Conservation (phyloP, 2,329 filamentous ascomycete genomes). For the Botrytis elliptica region DNA sequence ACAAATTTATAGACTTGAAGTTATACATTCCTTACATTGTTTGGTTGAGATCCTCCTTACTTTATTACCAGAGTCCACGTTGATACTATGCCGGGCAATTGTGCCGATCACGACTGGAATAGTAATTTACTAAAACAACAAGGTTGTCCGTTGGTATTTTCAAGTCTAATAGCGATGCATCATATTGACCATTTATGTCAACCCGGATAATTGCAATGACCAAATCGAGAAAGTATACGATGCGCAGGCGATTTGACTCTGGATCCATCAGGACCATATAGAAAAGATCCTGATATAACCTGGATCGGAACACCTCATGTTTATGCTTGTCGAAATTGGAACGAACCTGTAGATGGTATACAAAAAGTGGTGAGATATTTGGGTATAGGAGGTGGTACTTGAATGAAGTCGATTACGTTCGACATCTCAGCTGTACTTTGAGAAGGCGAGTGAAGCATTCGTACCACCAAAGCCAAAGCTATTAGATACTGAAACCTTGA, state of each 20-base stretch:
- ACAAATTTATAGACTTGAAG: slow-evolving; percentile 22
- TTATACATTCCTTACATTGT: slow-evolving; percentile 31
- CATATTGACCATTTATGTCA: background rate
- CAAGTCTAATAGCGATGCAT: background rate
- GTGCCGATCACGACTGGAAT: slow-evolving; percentile 21
- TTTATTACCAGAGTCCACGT: background rate
- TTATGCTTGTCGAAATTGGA: slow-evolving; percentile 29
- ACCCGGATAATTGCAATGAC: slow-evolving; percentile 28
- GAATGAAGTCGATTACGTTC: background rate
- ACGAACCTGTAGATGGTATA: slow-evolving; percentile 25
- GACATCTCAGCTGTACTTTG: slow-evolving; percentile 33
- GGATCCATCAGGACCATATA: slow-evolving; percentile 22
- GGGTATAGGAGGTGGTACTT: slow-evolving; percentile 20
- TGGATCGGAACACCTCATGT: slow-evolving; percentile 27
- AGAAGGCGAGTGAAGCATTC: slow-evolving; percentile 84
- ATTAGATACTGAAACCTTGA: slow-evolving; percentile 81
- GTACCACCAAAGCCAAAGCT: slow-evolving; percentile 98
- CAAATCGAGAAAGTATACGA: slow-evolving; percentile 28
- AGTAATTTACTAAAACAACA: slow-evolving; percentile 12
- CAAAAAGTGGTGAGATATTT: slow-evolving; percentile 22
- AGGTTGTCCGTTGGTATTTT: slow-evolving; percentile 24
- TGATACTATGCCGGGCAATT: slow-evolving; percentile 22
- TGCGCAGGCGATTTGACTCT: slow-evolving; percentile 28
- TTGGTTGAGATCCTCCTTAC: slow-evolving; percentile 1
- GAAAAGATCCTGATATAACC: slow-evolving; percentile 17